Conservation (phyloP, 441 rosid species). For the Arabidopsis hybrid region DNA sequence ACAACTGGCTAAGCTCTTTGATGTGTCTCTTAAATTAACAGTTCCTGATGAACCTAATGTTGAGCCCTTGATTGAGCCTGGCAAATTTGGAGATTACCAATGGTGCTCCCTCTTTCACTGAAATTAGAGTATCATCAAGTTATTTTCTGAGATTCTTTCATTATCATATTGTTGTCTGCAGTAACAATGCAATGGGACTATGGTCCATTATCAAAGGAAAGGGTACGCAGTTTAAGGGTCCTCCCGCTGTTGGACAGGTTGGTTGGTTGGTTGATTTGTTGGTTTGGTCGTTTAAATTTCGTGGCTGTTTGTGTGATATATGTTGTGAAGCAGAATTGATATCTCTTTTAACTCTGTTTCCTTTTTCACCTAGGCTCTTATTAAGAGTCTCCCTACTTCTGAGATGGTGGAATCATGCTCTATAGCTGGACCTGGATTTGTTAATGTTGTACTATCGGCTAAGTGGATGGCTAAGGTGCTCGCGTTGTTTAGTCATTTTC, state of each 20-base stretch:
- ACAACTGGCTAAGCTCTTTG: slow-evolving; percentile 63
- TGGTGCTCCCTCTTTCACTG: slow-evolving; percentile 54
- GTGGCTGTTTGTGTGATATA: too few species aligned
- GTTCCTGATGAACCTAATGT: slow-evolving; percentile 64
- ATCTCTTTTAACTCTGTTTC: not conserved
- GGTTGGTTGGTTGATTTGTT: not conserved
- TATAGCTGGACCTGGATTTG: slow-evolving; percentile 84
- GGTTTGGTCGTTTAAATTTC: too few species aligned
- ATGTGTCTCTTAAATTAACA: slow-evolving; percentile 56
- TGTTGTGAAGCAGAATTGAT: too few species aligned
- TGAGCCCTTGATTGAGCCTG: slow-evolving; percentile 65
- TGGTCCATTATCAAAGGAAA: slow-evolving; percentile 68
- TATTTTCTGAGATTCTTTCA: not conserved
- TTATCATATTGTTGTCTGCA: slow-evolving; percentile 38
- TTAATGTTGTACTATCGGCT: slow-evolving; percentile 67
- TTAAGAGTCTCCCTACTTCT: slow-evolving; percentile 65
- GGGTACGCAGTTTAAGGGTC: slow-evolving; percentile 60
- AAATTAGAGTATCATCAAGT: not conserved
- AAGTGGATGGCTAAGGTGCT: slow-evolving; percentile 84
- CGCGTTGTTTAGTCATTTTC: slow-evolving; percentile 7
- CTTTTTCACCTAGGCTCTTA: slow-evolving; percentile 57
- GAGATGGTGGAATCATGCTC: slow-evolving; percentile 82
- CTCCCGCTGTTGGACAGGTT: slow-evolving; percentile 85
- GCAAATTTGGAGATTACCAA: slow-evolving; percentile 86
- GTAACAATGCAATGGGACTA: slow-evolving; percentile 90